Evolutionary conservation across 345 rosid species (phyloP).

Genomic region (Boechera retrofracta): DNA sequence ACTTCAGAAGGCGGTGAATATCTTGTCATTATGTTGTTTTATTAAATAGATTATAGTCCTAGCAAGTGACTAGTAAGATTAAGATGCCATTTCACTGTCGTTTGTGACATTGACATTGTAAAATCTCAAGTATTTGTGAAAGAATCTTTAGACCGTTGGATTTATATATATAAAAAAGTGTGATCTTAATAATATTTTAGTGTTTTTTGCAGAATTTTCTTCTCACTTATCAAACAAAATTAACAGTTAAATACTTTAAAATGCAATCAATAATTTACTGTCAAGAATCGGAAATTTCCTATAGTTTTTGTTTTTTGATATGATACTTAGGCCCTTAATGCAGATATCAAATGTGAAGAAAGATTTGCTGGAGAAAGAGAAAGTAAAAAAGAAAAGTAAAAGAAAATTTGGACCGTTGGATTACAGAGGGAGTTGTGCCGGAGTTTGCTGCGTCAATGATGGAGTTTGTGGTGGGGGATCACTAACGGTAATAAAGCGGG

Average conservation of each 20-base stretch:
- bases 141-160: neutral
- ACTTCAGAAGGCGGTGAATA: neutral
- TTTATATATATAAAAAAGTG: neutral
- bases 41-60: neutral
- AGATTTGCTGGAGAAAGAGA: neutral
- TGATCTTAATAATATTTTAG: neutral
- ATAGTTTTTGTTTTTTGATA: too few species aligned
- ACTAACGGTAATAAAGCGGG: conserved; percentile 32
- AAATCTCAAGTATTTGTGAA: neutral
- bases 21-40: neutral
- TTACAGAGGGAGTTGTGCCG: conserved; percentile 32
- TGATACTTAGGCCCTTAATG: too few species aligned
- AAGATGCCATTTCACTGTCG: neutral
- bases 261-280: too few species aligned
- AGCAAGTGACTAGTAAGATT: neutral
- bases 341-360: too few species aligned
- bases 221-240: neutral
- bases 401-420: conserved; percentile 40
- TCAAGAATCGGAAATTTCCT: too few species aligned
- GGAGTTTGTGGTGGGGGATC: conserved; percentile 31
- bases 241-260: too few species aligned
- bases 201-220: neutral
- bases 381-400: neutral
- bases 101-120: too few species aligned
- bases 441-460: conserved; percentile 25